Evolutionary conservation across 257 asterid genomes (phyloP), one percentile per base, ranked within the genome.

Genomic region (Ocimum tenuiflorum): DNA sequence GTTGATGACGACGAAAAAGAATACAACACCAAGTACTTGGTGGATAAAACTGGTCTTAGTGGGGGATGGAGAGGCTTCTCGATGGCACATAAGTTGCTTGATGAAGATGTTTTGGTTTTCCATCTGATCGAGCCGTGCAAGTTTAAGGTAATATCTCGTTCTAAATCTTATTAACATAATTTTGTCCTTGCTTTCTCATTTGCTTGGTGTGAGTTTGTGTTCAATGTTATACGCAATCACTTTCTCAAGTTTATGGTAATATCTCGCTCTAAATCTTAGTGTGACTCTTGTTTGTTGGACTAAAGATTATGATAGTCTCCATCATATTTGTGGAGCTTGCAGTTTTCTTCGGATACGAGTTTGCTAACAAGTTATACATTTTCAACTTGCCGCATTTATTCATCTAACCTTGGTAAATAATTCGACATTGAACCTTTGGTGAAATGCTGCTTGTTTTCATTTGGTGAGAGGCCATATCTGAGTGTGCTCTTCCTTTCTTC

Each of bases 41-140:
- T 11, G 11, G 65, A n/a, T 2, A 90, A 81, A 71, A 55, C 19
- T 11, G 91, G 91, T 43, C 73, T 91, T 4, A 86, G 96, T 68
- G 88, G 71, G 31, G 94, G 95, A 20, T 91, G 97, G 96, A 84
- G 81, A 75, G 81, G 83, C 13, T 90, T 90, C 70, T 72, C 95
- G 17, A 47, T 70, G 7, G 79, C 77, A 4, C 91, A 90, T 69
- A 70, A 65, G 4, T 83, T 90, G 79, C 65, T 69, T 0, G 84
- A 74, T 15, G 84, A 79, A 22, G 96, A 91, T 78, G 86, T 65
- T 48, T 50, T 81, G 15, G 84, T 91, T 52, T 88, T 88, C 71
- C 91, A 86, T 22, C 67, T 84, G 63, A 69, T 86, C 2, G 60
- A 74, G 36, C 73, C 72, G 6, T 68, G 77, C 80, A 83, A 76